Evolutionary conservation across 2,329 filamentous ascomycete genomes (phyloP).

Genomic region (Biscogniauxia mediterranea): DNA sequence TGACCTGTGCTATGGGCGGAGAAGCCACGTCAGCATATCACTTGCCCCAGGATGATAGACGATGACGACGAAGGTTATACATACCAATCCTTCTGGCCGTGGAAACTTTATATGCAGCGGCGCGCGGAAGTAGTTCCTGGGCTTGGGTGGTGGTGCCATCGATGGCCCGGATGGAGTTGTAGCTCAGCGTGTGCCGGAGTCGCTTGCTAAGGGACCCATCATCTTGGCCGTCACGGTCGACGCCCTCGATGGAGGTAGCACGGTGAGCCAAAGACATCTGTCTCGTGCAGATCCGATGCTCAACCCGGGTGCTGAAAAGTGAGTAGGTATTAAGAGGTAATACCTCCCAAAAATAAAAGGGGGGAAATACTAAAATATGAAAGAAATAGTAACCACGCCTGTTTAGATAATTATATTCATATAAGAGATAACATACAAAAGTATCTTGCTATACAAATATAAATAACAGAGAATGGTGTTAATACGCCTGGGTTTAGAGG

Average conservation of each 20-base stretch:
- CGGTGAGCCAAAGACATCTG: slow-evolving; percentile 44
- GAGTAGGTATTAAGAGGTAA: no score
- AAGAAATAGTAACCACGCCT: no score
- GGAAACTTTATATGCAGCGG: slow-evolving; percentile 33
- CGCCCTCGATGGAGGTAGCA: slow-evolving; percentile 41
- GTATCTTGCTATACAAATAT: no score
- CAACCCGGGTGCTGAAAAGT: slow-evolving; percentile 1
- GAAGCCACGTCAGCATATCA: slow-evolving; percentile 1
- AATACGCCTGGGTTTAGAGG: not conserved
- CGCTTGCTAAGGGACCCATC: slow-evolving; percentile 20
- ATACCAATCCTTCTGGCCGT: slow-evolving; percentile 28
- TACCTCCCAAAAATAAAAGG: no score
- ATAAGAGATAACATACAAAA: no score
- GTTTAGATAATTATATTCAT: no score
- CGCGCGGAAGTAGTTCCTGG: slow-evolving; percentile 28
- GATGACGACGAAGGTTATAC: slow-evolving; percentile 8
- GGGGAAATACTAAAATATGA: no score
- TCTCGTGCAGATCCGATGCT: not conserved
- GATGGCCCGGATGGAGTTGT: slow-evolving; percentile 27
- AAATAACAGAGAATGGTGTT: no score
- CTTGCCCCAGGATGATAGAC: not conserved
- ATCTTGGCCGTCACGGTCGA: slow-evolving; percentile 35
- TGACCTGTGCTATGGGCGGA: slow-evolving; percentile 53
- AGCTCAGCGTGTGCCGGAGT: slow-evolving; percentile 30
- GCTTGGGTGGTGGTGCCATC: slow-evolving; percentile 29